These are phyloP conservation scores for Sclerospora graminicola DNA, from an alignment of 352 stramenopile species.

Conservation along the genomic window DNA sequence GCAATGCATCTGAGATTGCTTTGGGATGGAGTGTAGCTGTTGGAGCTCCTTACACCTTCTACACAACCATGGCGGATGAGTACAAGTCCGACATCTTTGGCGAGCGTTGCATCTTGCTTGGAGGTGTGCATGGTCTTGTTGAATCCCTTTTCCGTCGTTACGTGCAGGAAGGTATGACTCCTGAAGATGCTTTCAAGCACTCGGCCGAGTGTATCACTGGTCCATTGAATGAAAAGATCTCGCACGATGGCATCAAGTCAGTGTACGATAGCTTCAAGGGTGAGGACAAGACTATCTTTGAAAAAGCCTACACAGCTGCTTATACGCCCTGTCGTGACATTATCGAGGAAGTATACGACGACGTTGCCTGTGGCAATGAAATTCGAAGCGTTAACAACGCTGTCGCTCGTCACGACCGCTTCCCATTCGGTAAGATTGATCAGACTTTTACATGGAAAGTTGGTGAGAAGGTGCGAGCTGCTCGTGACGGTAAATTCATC, in stretches of 20 bases:
- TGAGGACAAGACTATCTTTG: slow-evolving; percentile 90
- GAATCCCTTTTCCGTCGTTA: slow-evolving; percentile 96
- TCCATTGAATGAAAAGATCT: slow-evolving; percentile 96
- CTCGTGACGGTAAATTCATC: slow-evolving; percentile 92
- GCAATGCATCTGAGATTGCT: slow-evolving; percentile 90
- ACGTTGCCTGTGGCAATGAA: slow-evolving; percentile 96
- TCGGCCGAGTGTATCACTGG: slow-evolving; percentile 96
- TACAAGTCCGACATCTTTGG: slow-evolving; percentile 99
- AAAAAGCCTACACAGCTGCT: slow-evolving; percentile 92
- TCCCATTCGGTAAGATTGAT: slow-evolving; percentile 97
- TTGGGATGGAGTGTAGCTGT: slow-evolving; percentile 95
- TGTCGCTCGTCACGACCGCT: slow-evolving; percentile 88
- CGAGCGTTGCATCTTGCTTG: slow-evolving; percentile 94
- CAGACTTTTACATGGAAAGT: slow-evolving; percentile 95
- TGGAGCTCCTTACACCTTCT: slow-evolving; percentile 96
- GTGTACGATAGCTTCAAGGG: slow-evolving; percentile 91
- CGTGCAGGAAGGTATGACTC: slow-evolving; percentile 88
- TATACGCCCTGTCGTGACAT: slow-evolving; percentile 96
- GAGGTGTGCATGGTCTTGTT: slow-evolving; percentile 95
- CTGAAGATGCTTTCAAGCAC: slow-evolving; percentile 94
- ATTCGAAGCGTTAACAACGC: slow-evolving; percentile 98
- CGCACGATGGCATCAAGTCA: slow-evolving; percentile 94
- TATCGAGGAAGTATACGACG: slow-evolving; percentile 97
- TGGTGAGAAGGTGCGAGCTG: slow-evolving; percentile 92
- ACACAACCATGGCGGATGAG: slow-evolving; percentile 93